Evolutionary conservation across 78 protist species (phyloP).

Genomic region (Emiliania huxleyi): DNA sequence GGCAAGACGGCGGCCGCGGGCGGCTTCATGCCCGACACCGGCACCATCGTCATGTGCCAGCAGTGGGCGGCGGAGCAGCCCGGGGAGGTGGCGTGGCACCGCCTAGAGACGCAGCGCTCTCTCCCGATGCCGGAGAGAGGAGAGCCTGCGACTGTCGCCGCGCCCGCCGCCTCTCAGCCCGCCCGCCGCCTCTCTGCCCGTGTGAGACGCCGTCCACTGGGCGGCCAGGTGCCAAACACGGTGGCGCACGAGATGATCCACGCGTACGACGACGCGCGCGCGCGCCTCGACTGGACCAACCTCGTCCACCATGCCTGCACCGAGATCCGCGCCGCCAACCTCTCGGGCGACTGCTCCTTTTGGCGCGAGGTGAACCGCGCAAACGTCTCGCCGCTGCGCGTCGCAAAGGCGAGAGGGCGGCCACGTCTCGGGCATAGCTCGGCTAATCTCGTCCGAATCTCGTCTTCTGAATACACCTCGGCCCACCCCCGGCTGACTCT

Average conservation of each 20-base stretch:
- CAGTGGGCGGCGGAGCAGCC: not conserved
- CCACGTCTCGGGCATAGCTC: too few relatives aligned
- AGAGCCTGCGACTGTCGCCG: too few relatives aligned
- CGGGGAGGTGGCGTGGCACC: not conserved
- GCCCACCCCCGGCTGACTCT: too few relatives aligned
- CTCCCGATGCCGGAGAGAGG: too few relatives aligned
- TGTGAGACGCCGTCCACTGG: too few relatives aligned
- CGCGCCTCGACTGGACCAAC: conserved; percentile 61
- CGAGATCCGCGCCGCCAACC: conserved; percentile 80
- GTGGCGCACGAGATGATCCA: conserved; percentile 78
- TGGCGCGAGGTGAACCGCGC: conserved; percentile 32
- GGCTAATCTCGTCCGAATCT: too few relatives aligned
- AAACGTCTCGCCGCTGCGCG: not conserved
- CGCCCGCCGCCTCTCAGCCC: too few relatives aligned
- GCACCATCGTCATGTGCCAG: not conserved
- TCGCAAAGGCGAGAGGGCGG: too few relatives aligned
- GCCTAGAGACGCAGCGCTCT: too few relatives aligned
- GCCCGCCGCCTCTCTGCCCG: too few relatives aligned
- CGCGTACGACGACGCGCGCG: conserved; percentile 74
- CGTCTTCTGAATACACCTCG: too few relatives aligned
- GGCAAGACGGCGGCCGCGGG: not conserved
- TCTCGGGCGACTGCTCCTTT: conserved; percentile 79
- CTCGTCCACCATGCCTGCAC: conserved; percentile 76
- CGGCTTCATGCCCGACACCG: not conserved
- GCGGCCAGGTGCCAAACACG: too few relatives aligned